phyloP scores from a whole-genome alignment of 2,329 filamentous ascomycete genomes.

The Paraphaeosphaeria sporulosa region DNA sequence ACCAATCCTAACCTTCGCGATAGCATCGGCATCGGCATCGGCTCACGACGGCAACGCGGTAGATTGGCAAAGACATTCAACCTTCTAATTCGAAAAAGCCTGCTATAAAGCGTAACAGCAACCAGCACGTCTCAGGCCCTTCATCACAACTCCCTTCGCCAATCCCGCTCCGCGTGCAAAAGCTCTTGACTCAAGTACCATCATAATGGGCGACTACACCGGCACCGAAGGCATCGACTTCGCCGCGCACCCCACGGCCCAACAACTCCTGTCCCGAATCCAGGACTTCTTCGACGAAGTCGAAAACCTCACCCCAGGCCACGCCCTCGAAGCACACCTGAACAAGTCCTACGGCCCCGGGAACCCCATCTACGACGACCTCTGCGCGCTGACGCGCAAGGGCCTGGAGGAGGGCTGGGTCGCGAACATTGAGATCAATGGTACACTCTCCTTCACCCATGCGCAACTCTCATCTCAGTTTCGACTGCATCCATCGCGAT shows the following conservation, averaged over 20 bases:
- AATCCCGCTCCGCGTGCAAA: too few relatives aligned
- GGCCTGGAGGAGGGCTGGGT: slow-evolving; percentile 49
- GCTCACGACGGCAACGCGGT: background rate
- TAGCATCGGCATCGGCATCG: background rate
- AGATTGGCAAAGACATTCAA: background rate
- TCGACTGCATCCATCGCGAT: background rate
- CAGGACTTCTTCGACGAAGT: slow-evolving; percentile 41
- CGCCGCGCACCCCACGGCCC: slow-evolving; percentile 28
- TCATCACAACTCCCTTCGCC: too few relatives aligned
- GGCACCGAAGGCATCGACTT: slow-evolving; percentile 24
- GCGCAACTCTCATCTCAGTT: background rate
- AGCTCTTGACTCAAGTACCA: background rate
- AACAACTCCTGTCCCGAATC: slow-evolving; percentile 30
- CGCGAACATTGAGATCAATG: slow-evolving; percentile 43
- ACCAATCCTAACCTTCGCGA: background rate
- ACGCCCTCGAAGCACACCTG: slow-evolving; percentile 43
- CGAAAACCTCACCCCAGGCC: slow-evolving; percentile 46
- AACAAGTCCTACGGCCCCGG: slow-evolving; percentile 47
- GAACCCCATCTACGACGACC: slow-evolving; percentile 47
- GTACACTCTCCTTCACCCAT: background rate
- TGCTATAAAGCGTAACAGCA: background rate
- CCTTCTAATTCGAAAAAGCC: background rate
- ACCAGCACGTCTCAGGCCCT: background rate
- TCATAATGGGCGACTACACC: background rate
- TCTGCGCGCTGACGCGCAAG: slow-evolving; percentile 43